Evolutionary conservation across 2,329 filamentous ascomycete genomes (phyloP).

Genomic region (Uncinocarpus reesii): DNA sequence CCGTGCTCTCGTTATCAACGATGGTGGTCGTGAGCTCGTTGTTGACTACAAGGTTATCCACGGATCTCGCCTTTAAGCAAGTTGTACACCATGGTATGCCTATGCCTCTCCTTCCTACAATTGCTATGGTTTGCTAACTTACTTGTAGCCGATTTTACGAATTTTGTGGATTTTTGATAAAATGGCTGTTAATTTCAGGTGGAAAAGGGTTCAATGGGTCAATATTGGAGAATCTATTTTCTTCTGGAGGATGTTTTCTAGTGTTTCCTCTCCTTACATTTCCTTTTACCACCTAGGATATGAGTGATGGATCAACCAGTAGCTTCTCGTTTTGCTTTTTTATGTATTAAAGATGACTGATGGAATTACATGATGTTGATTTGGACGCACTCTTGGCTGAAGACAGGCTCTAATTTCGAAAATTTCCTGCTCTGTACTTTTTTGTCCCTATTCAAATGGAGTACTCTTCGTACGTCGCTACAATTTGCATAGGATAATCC

Average conservation of each 20-base stretch:
- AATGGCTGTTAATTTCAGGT: conserved; percentile 9
- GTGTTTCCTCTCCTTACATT: conserved; percentile 2
- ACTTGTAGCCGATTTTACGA: background rate
- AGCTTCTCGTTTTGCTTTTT: background rate
- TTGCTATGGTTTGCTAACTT: too few relatives aligned
- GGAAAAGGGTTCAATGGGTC: conserved; percentile 3
- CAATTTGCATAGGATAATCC: too few relatives aligned
- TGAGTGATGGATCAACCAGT: conserved; percentile 7
- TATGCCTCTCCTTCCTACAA: too few relatives aligned
- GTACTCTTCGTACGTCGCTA: too few relatives aligned
- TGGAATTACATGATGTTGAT: conserved; percentile 7
- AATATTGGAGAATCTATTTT: conserved; percentile 9
- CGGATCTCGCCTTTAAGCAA: conserved; percentile 51
- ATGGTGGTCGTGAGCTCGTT: conserved; percentile 83
- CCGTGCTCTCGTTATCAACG: conserved; percentile 89
- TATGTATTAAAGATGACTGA: conserved; percentile 8
- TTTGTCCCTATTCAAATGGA: too few relatives aligned
- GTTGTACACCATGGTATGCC: conserved; percentile 6
- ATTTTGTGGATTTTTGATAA: conserved; percentile 6
- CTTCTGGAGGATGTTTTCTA: conserved; percentile 3
- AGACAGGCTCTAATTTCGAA: background rate
- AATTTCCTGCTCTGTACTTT: too few relatives aligned
- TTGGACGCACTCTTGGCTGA: too few relatives aligned
- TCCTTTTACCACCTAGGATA: conserved; percentile 5
- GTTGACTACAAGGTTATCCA: conserved; percentile 99